These are phyloP conservation scores for Carex arenaria DNA, from an alignment of 202 grass and related monocot genomes.

Conservation along the genomic window DNA sequence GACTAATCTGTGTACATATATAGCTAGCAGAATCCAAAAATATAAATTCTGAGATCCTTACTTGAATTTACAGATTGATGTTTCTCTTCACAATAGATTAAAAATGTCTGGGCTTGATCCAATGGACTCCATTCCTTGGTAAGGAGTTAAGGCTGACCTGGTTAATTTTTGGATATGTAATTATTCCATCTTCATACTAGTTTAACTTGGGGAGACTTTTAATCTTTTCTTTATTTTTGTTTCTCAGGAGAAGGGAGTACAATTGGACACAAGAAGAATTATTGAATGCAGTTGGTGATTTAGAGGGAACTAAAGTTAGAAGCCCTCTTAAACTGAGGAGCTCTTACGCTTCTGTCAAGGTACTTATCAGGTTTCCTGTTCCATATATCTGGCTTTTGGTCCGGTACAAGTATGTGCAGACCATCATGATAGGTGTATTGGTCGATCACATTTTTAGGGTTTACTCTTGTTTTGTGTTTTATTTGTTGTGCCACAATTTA, in stretches of 20 bases:
- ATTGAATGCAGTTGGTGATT: constrained; percentile 48
- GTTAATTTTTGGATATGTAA: neutral
- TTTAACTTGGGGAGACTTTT: neutral
- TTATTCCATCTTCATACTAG: neutral
- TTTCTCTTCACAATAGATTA: constrained; percentile 71
- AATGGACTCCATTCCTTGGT: constrained; percentile 10
- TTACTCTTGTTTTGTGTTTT: neutral
- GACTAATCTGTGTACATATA: constrained; percentile 16
- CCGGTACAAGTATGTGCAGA: neutral
- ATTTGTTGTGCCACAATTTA: too few relatives aligned
- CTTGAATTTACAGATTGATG: constrained; percentile 52
- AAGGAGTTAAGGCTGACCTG: neutral
- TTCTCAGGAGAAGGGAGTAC: constrained; percentile 41
- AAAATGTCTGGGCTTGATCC: constrained; percentile 47
- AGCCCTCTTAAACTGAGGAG: constrained; percentile 63
- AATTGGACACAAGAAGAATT: constrained; percentile 58
- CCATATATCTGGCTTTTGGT: neutral
- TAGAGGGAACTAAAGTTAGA: constrained; percentile 47
- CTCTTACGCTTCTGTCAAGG: constrained; percentile 77
- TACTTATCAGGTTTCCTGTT: constrained; percentile 11
- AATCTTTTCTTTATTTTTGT: neutral
- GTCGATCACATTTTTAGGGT: neutral
- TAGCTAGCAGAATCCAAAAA: constrained; percentile 26
- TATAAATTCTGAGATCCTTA: constrained; percentile 8
- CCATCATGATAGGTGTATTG: neutral